Base-by-base conservation (phyloP, 257 asterid species). In the Solanum dulcamara region DNA sequence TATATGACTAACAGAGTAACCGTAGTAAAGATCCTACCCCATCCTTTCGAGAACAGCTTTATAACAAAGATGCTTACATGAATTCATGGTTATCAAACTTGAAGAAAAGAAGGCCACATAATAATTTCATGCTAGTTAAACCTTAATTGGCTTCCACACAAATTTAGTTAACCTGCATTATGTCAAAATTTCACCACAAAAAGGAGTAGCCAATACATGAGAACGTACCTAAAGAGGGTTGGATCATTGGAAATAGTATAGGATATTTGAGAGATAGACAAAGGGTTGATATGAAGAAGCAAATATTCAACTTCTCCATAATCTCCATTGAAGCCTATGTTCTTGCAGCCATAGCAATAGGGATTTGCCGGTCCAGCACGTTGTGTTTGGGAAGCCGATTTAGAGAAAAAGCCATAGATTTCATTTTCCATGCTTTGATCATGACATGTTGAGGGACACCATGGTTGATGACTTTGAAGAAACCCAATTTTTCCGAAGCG, bases 401-500 rank as follows among this genome's bases (percentile, higher is more conserved):
- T 88, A 7, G 93, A 71, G 88, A 95, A 95, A 70, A 94, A 95
- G 33, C 81, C 66, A n/a, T 37, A 79, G 67, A 96, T 90, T 82
- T 92, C 93, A 30, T 88, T 92, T 81, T 94, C 98, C 88, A 93
- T 35, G 38, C 87, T 82, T 90, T n/a, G n/a, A n/a, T 6, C 55
- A 93, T 88, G 18, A 92, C 87, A 70, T 86, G 89, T 74, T 86
- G 86, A 4, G 95, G 88, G 83, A 95, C 92, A 0, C 94, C 94
- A 84, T 95, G 98, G 90, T 94, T 95, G 85, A 94, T 87, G 5
- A 95, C 92, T 86, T 94, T 94, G 87, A 95, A 95, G 86, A 95
- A 95, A 37, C 98, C 98, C 11, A 81, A 92, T 35, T 90, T 89
- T 85, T 93, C 93, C 38, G 94, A 92, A 6, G 97, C 98, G n/a